A percentile compares a stretch with the other conserved stretches of the same genome.
Evolutionary conservation across 106 monocot species (phyloP).

Genomic region (Posidonia australis): DNA sequence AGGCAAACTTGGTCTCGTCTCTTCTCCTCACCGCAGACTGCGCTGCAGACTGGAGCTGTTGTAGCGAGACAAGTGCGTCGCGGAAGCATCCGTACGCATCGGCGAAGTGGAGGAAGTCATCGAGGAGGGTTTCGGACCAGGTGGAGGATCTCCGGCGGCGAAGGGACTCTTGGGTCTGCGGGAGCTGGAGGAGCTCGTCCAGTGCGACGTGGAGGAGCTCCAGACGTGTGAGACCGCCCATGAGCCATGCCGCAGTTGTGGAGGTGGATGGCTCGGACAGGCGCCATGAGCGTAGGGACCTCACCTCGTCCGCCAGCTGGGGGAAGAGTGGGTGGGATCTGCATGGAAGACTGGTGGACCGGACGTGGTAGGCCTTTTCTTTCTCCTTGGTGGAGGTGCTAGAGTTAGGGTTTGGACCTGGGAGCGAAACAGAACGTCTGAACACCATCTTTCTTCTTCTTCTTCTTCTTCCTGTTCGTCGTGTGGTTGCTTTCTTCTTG

Average conservation of each 20-base stretch:
- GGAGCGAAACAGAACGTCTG: constrained; percentile 38
- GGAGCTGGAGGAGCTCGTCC: constrained; percentile 43
- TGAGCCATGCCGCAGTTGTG: constrained; percentile 15
- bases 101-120: constrained; percentile 54
- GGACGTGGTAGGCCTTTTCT: constrained; percentile 25
- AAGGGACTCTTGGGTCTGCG: constrained; percentile 38
- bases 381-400: not conserved
- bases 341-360: constrained; percentile 70
- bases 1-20: constrained; percentile 24
- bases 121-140: constrained; percentile 36
- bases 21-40: constrained; percentile 36
- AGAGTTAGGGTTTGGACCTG: constrained; percentile 6
- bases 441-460: constrained; percentile 3
- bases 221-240: constrained; percentile 36
- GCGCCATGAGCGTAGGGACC: constrained; percentile 30
- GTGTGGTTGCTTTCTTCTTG: too few species aligned
- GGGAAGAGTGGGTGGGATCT: constrained; percentile 55
- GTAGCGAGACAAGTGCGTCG: constrained; percentile 19
- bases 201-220: constrained; percentile 34
- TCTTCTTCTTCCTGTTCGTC: too few species aligned
- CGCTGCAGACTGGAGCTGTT: constrained; percentile 19
- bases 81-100: constrained; percentile 53
- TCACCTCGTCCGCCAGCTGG: constrained; percentile 40
- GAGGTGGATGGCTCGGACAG: not conserved
- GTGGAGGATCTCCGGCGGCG: constrained; percentile 11